Conservation (phyloP, 352 stramenopile species). For the Phytophthora tentaculata region DNA sequence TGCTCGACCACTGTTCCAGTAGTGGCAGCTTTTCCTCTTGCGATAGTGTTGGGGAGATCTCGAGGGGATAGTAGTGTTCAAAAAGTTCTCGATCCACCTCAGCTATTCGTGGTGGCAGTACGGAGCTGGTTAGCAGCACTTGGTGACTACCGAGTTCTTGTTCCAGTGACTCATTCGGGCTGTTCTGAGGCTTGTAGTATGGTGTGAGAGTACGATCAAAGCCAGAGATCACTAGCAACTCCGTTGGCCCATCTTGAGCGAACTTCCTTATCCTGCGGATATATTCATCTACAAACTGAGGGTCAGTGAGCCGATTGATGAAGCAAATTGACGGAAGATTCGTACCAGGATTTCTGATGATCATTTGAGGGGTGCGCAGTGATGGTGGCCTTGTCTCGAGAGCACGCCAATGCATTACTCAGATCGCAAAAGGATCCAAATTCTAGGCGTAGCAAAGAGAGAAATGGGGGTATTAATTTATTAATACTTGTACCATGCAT, state of each 20-base stretch:
- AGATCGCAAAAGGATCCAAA: no score
- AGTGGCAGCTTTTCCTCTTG: neutral
- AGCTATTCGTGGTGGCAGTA: neutral
- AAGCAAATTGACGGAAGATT: no score
- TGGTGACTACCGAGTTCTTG: neutral
- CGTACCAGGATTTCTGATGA: no score
- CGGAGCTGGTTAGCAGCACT: neutral
- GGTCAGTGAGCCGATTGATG: no score
- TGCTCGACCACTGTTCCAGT: neutral
- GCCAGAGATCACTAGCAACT: neutral
- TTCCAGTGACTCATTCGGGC: neutral
- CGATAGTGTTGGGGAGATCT: neutral
- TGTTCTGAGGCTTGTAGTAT: neutral
- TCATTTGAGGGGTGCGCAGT: no score
- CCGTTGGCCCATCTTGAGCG: neutral
- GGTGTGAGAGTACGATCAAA: neutral
- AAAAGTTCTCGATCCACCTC: neutral
- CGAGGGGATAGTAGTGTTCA: neutral
- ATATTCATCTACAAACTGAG: no score
- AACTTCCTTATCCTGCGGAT: neutral
- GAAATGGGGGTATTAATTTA: no score
- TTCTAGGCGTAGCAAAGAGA: no score
- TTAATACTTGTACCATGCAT: no score
- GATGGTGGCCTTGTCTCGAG: no score
- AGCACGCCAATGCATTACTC: no score